Percentiles rank a stretch among this genome's conserved stretches.
phyloP scores from a whole-genome alignment of 2,329 filamentous ascomycete genomes.

The Amauroascus verrucosus region DNA sequence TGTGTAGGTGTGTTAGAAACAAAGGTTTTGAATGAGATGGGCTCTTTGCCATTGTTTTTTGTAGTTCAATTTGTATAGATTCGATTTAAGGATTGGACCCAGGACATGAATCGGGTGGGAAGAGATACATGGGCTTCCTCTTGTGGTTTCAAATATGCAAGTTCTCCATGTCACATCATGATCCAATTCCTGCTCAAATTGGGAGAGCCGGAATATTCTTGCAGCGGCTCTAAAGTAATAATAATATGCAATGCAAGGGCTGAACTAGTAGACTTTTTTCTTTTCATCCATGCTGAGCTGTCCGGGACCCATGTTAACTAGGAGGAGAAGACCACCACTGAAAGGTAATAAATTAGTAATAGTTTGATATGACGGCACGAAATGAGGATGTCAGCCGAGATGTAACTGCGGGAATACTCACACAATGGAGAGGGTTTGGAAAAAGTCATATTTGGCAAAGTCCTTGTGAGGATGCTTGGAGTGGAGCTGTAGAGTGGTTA shows the following conservation, averaged over 20 bases:
- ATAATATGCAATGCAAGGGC: background rate
- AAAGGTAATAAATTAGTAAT: constrained; percentile 17
- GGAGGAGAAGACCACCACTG: constrained; percentile 77
- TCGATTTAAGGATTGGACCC: background rate
- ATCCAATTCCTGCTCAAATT: background rate
- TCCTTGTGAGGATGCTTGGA: constrained; percentile 98
- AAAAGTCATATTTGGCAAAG: constrained; percentile 99
- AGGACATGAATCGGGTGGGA: background rate
- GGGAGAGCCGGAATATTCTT: background rate
- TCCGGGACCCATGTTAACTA: constrained; percentile 97
- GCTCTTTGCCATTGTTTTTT: too few relatives aligned
- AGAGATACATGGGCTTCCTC: background rate
- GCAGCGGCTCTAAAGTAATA: background rate
- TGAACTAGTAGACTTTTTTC: constrained; percentile 91
- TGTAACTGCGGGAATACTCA: constrained; percentile 35
- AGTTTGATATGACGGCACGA: constrained; percentile 6
- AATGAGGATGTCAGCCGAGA: background rate
- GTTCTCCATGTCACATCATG: background rate
- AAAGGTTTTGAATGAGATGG: too few relatives aligned
- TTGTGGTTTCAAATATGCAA: background rate
- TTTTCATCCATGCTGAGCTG: constrained; percentile 99
- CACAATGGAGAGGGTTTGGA: constrained; percentile 98
- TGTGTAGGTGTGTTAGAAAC: too few relatives aligned
- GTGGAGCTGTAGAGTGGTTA: constrained; percentile 56
- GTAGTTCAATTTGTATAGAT: background rate